phyloP scores from a whole-genome alignment of 2,329 filamentous ascomycete species.

The Aspergillus sp. region DNA sequence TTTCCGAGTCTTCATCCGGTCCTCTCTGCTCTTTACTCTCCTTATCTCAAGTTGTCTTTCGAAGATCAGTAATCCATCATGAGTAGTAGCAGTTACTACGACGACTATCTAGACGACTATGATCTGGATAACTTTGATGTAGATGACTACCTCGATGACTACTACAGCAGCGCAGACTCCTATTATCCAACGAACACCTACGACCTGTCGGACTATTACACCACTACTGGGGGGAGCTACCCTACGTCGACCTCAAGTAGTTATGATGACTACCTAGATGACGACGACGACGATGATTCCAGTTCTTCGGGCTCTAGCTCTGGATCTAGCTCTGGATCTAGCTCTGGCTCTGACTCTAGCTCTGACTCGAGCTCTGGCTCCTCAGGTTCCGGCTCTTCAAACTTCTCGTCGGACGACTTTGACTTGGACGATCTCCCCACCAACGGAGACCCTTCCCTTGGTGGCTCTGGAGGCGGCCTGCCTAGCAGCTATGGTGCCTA shows the following conservation, averaged over 20 bases:
- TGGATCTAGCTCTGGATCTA: too few relatives aligned
- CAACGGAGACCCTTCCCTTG: neutral
- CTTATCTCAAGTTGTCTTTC: neutral
- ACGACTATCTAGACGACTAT: conserved; percentile 1
- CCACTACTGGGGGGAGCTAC: neutral
- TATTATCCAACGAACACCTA: too few relatives aligned
- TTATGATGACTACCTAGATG: neutral
- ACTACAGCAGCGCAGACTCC: too few relatives aligned
- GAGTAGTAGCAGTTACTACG: neutral
- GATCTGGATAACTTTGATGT: neutral
- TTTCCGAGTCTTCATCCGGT: neutral
- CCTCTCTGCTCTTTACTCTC: neutral
- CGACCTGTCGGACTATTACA: neutral
- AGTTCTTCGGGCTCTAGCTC: too few relatives aligned
- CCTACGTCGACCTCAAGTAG: neutral
- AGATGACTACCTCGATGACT: too few relatives aligned
- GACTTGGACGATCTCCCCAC: neutral
- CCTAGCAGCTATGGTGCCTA: neutral
- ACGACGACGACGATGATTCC: neutral
- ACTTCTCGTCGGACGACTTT: neutral
- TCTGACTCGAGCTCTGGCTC: too few relatives aligned
- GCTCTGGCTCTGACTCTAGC: too few relatives aligned
- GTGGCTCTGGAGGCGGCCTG: neutral
- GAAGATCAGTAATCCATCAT: neutral
- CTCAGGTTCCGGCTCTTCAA: too few relatives aligned